Percentiles rank a stretch among this genome's conserved stretches.
Conservation (phyloP, 169 alveolate genomes). For the Plasmodium coatneyi region DNA sequence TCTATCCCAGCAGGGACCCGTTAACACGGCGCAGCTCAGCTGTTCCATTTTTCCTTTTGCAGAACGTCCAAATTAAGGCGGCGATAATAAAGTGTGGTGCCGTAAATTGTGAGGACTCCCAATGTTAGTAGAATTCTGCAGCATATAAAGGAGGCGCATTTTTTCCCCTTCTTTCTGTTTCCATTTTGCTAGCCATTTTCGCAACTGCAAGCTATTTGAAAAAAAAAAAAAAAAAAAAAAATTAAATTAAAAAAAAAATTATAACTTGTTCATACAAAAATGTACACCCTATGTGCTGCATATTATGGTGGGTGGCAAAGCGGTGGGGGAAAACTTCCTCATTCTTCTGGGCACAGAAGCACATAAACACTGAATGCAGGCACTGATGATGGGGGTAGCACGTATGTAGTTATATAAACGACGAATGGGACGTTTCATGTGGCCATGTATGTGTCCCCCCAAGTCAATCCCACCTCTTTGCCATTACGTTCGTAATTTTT, state of each 20-base stretch:
- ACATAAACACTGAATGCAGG: neutral
- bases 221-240: neutral
- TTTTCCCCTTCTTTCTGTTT: neutral
- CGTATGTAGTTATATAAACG: neutral
- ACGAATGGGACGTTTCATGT: neutral
- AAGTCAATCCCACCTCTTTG: neutral
- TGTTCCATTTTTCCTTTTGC: neutral
- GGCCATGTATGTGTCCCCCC: neutral
- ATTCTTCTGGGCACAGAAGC: neutral
- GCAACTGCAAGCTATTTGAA: neutral
- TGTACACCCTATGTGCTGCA: neutral
- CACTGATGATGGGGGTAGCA: neutral
- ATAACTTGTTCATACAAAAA: neutral
- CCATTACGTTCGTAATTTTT: neutral
- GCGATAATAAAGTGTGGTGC: neutral
- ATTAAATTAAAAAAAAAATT: neutral
- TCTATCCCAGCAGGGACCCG: neutral
- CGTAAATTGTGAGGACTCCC: neutral
- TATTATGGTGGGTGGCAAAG: neutral
- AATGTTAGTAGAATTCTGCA: neutral
- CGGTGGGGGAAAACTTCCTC: neutral
- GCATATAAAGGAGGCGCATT: neutral
- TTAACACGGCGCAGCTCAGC: neutral
- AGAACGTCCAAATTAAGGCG: neutral
- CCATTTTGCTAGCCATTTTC: neutral